These are phyloP conservation scores for Phlegmacium glaucopus DNA, from an alignment of 768 basidiomycete genomes.

Conservation along the genomic window DNA sequence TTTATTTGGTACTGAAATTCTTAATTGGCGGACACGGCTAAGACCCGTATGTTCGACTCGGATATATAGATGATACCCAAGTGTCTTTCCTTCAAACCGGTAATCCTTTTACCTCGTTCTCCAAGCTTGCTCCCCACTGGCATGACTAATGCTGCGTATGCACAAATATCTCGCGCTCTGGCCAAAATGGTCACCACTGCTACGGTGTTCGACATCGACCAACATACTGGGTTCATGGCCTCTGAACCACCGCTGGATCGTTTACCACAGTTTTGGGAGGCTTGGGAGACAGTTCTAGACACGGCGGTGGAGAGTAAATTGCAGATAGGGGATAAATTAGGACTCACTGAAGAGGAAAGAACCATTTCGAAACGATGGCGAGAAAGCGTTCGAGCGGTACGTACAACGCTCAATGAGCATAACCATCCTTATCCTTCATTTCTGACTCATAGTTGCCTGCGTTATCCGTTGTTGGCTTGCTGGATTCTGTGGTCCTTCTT, in stretches of 20 bases:
- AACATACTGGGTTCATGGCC: slow-evolving; percentile 89
- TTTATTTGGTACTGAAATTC: no score
- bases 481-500: slow-evolving; percentile 52
- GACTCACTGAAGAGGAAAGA: slow-evolving; percentile 35
- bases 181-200: slow-evolving; percentile 6
- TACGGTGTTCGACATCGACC: slow-evolving; percentile 91
- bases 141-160: no score
- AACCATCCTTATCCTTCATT: slow-evolving; percentile 40
- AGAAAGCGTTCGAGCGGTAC: slow-evolving; percentile 43
- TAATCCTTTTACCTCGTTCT: no score
- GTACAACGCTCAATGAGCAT: slow-evolving; percentile 9
- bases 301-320: slow-evolving; percentile 45
- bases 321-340: slow-evolving; percentile 57
- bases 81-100: no score
- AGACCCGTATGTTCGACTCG: no score
- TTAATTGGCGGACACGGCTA: no score
- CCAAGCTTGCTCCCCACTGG: no score
- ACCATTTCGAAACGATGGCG: slow-evolving; percentile 53
- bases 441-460: slow-evolving; percentile 60
- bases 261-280: slow-evolving; percentile 59
- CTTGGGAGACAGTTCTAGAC: slow-evolving; percentile 68
- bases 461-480: slow-evolving; percentile 43
- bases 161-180: no score
- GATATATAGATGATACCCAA: no score
- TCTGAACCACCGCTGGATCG: slow-evolving; percentile 64